Evolutionary conservation across 805 yeast genomes (phyloP).

Genomic region (Jamesozyma rosinii): DNA sequence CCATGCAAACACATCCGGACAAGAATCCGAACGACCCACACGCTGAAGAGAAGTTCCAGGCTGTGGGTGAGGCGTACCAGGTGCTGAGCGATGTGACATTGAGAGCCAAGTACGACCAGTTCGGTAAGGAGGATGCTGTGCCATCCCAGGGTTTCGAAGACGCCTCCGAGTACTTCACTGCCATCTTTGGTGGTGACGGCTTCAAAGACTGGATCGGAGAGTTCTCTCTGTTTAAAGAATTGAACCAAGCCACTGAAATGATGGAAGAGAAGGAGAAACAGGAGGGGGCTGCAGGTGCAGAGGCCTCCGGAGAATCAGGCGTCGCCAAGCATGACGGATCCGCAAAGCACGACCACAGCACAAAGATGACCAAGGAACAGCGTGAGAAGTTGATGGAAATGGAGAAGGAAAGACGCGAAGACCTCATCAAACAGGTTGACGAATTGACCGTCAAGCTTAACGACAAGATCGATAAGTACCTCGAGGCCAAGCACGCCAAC

Average conservation of each 20-base stretch:
- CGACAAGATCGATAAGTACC: conserved; percentile 37
- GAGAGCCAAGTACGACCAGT: conserved; percentile 68
- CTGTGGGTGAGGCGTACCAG: conserved; percentile 59
- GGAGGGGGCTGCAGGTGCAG: conserved; percentile 10
- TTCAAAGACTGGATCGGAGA: conserved; percentile 76
- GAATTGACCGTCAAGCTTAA: conserved; percentile 44
- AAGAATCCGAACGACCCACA: conserved; percentile 90
- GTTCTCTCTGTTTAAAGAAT: conserved; percentile 54
- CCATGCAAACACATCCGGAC: conserved; percentile 88
- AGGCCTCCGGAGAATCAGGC: conserved; percentile 10
- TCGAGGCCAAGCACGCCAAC: conserved; percentile 38
- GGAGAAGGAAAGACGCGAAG: conserved; percentile 46
- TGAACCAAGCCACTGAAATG: conserved; percentile 48
- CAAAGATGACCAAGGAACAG: conserved; percentile 32
- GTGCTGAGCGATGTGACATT: conserved; percentile 66
- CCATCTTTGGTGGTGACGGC: conserved; percentile 77
- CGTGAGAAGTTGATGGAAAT: conserved; percentile 43
- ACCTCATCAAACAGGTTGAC: conserved; percentile 40
- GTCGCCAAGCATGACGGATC: conserved; percentile 31
- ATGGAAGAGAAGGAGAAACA: conserved; percentile 23
- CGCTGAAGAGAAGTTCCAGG: conserved; percentile 83
- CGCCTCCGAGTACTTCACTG: conserved; percentile 74
- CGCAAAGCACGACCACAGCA: conserved; percentile 20
- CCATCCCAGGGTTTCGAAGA: conserved; percentile 73
- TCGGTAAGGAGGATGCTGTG: conserved; percentile 68